Percentiles rank a stretch among this genome's conserved stretches.
Conservation (phyloP, 495 filamentous ascomycete species). For the Tuber brumale region DNA sequence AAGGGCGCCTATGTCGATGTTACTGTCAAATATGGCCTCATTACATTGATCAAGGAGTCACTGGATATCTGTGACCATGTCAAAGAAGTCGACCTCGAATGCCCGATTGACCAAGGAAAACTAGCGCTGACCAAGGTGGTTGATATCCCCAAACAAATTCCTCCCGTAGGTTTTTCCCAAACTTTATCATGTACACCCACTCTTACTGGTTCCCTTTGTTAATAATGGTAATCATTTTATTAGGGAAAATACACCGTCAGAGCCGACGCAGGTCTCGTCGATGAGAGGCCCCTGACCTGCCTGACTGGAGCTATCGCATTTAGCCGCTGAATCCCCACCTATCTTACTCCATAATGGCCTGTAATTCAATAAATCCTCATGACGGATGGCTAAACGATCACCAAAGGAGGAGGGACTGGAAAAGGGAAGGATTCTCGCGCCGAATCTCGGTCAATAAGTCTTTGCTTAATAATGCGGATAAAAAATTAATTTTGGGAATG, state of each 20-base stretch:
- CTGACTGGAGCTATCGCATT: constrained; percentile 63
- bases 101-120: constrained; percentile 73
- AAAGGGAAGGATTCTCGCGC: not conserved
- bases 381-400: not conserved
- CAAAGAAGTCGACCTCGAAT: constrained; percentile 76
- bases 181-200: not conserved
- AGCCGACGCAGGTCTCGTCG: constrained; percentile 71
- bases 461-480: not conserved
- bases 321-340: constrained; percentile 11
- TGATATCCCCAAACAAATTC: constrained; percentile 78
- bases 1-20: constrained; percentile 72
- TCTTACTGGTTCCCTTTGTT: not conserved
- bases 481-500: not conserved
- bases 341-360: not conserved
- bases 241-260: constrained; percentile 85
- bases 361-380: not conserved
- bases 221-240: constrained; percentile 22
- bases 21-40: constrained; percentile 87
- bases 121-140: constrained; percentile 70
- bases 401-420: not conserved
- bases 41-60: constrained; percentile 71
- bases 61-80: constrained; percentile 85
- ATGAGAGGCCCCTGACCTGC: constrained; percentile 70
- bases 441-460: not conserved
- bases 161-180: constrained; percentile 60